A percentile compares a stretch with the other conserved stretches of the same genome.
Conservation (phyloP, 2,329 filamentous ascomycete species). For the Fusarium begoniae region DNA sequence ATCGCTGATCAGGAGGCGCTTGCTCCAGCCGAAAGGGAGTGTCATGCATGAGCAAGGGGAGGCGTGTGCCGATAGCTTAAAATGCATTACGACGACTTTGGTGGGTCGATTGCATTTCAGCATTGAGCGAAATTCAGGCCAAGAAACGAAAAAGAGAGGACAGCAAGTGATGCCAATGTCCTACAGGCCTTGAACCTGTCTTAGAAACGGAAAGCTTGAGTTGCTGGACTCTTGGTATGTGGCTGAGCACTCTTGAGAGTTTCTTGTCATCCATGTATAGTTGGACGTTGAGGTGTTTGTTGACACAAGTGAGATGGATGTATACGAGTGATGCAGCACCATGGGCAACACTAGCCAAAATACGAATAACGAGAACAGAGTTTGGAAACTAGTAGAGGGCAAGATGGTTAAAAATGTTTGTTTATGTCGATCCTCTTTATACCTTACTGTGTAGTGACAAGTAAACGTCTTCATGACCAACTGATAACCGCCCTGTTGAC, state of each 20-base stretch:
- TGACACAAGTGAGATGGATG: conserved; percentile 1
- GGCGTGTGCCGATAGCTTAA: conserved; percentile 3
- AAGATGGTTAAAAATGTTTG: neutral
- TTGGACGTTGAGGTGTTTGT: neutral
- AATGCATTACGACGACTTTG: conserved; percentile 35
- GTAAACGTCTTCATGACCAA: neutral
- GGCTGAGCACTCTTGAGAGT: conserved; percentile 28
- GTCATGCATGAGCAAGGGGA: neutral
- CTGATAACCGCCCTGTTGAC: neutral
- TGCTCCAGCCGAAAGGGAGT: conserved; percentile 23
- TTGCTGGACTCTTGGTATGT: neutral
- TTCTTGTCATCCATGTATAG: neutral
- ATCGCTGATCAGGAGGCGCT: conserved; percentile 26
- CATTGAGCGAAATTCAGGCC: conserved; percentile 17
- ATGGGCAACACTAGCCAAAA: conserved; percentile 7
- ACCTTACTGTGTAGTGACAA: neutral
- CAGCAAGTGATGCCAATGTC: conserved; percentile 1
- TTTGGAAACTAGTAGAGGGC: neutral
- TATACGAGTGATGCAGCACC: conserved; percentile 15
- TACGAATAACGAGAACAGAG: neutral
- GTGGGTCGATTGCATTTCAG: conserved; percentile 19
- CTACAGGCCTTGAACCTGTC: conserved; percentile 10
- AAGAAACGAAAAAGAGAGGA: conserved; percentile 13
- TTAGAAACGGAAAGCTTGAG: neutral
- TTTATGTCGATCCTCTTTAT: neutral